Evolutionary conservation across 1,284 basidiomycete species (phyloP), one percentile per base, ranked within the genome.

Genomic region (Baeospora myosura): DNA sequence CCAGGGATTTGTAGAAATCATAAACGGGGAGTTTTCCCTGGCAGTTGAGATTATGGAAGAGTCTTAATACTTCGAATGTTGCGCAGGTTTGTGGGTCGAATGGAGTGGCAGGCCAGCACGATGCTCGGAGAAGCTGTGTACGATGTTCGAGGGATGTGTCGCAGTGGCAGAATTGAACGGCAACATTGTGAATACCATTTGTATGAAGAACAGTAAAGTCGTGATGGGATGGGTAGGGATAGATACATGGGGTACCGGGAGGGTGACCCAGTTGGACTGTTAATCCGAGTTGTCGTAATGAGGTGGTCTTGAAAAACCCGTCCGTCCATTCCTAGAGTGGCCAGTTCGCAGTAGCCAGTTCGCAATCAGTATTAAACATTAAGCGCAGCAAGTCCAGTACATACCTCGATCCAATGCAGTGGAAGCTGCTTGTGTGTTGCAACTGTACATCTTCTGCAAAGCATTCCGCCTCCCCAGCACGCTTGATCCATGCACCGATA

Each of bases 81-180:
- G 38, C 45, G 14, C 40, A 38, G 2, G 47, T 44, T 29, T 49
- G 25, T 8, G 49, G 49, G 12, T 32, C 18, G 4, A 21, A 14
- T 16, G 39, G 10, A 11, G 43, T 50, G n/a, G 47, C 40, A 17
- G 49, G 49, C 18, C 39, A 49, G 21, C 24, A 38, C 17, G 20
- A 16, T 5, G 16, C 5, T 1, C 43, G 47, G 10, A 52, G 50
- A 12, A 52, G 46, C 38, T 52, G 50, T 1, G 25, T 17, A 14
- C 32, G 37, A 7, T 20, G 20, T 5, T 33, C 14, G 5, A 21
- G 12, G 4, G 38, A 32, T 10, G 7, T 11, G 10, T 45, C 35
- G 35, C 51, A 54, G 16, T 29, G 42, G 37, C 52, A 54, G 39
- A 47, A 51, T 24, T 43, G 36, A n/a, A 54, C 40, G 11, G 7